Base-by-base conservation (phyloP, 768 basidiomycete species). In the Lactarius tabidus region DNA sequence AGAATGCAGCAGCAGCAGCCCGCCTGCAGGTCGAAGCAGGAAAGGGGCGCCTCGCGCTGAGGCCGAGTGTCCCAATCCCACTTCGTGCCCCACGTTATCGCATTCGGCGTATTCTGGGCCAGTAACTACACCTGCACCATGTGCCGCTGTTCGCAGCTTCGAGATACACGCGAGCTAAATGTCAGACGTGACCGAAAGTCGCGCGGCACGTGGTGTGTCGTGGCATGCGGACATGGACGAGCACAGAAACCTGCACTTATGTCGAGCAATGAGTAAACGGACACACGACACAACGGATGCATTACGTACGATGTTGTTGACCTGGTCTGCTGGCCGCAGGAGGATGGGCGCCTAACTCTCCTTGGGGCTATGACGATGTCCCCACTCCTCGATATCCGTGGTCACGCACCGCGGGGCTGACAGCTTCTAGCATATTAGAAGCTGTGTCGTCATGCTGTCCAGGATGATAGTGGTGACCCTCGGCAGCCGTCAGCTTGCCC, bases 191-290 rank as follows among this genome's bases (percentile, higher is more conserved):
- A 66, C 39, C 38, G 36, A 9, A 23, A 60, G 62, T 51, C 33
- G 65, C 9, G 65, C 56, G 33, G 48, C 60, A 57, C 51, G 48
- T 62, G 59, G 7, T 8, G 55, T 43, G 31, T 61, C 56, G 6
- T 15, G 65, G 65, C 8, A 66, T 52, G 56, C 48, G 65, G 56
- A 66, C 15, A 39, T 62, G 65, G 38, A 66, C 56, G 3, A 66
- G 60, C 12, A 65, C 15, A 4, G 64, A 65, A 31, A 48, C 36
- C 64, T 65, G 5, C 14, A 2, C 38, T 14, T 15, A 36, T 9
- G 10, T 33, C 33, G 4, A 4, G 33, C n/a, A 3, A 38, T 38
- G 12, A 38, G 38, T 10, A 7, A 8, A 36, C 10, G 36, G 36
- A 2, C 12, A 36, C 36, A 6, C 36, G 36, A 10, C 36, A 18